These are phyloP conservation scores for Sclerospora graminicola DNA, from an alignment of 352 stramenopile species.

Conservation along the genomic window DNA sequence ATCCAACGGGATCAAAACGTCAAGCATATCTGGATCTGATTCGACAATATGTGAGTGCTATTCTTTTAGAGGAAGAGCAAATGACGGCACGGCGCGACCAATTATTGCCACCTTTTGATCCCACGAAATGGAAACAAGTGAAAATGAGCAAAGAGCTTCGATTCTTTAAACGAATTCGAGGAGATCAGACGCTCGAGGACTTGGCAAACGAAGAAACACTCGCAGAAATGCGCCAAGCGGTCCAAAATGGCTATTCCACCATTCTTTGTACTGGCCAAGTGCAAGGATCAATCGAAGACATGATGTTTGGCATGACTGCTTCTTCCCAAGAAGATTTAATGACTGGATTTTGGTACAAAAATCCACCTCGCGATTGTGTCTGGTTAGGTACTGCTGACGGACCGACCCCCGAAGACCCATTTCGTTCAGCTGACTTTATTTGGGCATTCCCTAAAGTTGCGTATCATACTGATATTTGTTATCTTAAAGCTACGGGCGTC, in stretches of 20 bases:
- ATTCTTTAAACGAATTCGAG: constrained; percentile 28
- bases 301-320: constrained; percentile 34
- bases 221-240: constrained; percentile 11
- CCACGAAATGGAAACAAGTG: constrained; percentile 37
- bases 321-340: constrained; percentile 26
- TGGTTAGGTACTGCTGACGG: constrained; percentile 27
- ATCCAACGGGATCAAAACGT: constrained; percentile 20
- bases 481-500: constrained; percentile 33
- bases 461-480: constrained; percentile 29
- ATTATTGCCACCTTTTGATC: constrained; percentile 19
- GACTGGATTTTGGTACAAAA: constrained; percentile 26
- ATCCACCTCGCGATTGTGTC: constrained; percentile 25
- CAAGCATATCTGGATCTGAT: constrained; percentile 25
- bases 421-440: constrained; percentile 34
- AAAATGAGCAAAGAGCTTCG: constrained; percentile 21
- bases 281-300: constrained; percentile 26
- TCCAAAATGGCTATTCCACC: constrained; percentile 25
- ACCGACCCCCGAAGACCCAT: constrained; percentile 23
- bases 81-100: constrained; percentile 18
- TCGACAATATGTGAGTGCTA: constrained; percentile 19
- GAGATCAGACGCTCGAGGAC: constrained; percentile 14
- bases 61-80: constrained; percentile 27
- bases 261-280: constrained; percentile 26
- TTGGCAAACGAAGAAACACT: constrained; percentile 19
- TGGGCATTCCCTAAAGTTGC: constrained; percentile 23